Evolutionary conservation across 768 basidiomycete genomes (phyloP).

Genomic region (Calocybe gangraenosa): DNA sequence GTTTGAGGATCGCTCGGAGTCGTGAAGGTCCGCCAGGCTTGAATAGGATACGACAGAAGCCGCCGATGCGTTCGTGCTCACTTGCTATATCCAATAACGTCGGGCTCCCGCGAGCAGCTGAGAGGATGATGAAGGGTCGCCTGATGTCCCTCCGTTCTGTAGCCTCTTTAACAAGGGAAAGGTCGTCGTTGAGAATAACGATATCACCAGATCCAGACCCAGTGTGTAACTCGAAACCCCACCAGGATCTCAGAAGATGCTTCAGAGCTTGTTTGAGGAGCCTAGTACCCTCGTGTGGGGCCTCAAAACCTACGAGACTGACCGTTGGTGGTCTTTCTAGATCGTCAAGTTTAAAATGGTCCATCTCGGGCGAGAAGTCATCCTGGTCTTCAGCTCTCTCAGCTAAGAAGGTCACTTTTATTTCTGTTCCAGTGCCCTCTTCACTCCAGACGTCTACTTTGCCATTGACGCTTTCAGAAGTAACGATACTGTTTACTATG

Average conservation of each 20-base stretch:
- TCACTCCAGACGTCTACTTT: conserved; percentile 94
- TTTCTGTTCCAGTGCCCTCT: conserved; percentile 87
- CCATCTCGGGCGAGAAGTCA: conserved; percentile 33
- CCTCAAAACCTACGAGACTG: conserved; percentile 71
- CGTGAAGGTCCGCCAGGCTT: conserved; percentile 86
- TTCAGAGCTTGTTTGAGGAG: conserved; percentile 60
- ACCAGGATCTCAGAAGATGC: conserved; percentile 70
- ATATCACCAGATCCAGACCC: conserved; percentile 57
- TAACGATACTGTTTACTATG: conserved; percentile 90
- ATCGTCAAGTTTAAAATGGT: conserved; percentile 42
- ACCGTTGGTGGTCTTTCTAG: conserved; percentile 43
- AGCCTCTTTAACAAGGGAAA: conserved; percentile 50
- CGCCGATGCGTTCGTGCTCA: conserved; percentile 76
- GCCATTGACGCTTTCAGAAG: conserved; percentile 80
- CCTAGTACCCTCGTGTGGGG: conserved; percentile 57
- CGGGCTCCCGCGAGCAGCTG: conserved; percentile 66
- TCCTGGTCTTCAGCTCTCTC: conserved; percentile 51
- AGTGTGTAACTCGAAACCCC: conserved; percentile 58
- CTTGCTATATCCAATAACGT: conserved; percentile 58
- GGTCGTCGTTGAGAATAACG: conserved; percentile 78
- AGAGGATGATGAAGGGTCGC: conserved; percentile 73
- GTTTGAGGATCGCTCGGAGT: conserved; percentile 61
- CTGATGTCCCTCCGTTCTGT: conserved; percentile 51
- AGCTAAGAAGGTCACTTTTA: conserved; percentile 80
- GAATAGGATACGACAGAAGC: conserved; percentile 84